Evolutionary conservation across 1,139 yeast genomes (phyloP).

Genomic region (Diutina mesorugosa): DNA sequence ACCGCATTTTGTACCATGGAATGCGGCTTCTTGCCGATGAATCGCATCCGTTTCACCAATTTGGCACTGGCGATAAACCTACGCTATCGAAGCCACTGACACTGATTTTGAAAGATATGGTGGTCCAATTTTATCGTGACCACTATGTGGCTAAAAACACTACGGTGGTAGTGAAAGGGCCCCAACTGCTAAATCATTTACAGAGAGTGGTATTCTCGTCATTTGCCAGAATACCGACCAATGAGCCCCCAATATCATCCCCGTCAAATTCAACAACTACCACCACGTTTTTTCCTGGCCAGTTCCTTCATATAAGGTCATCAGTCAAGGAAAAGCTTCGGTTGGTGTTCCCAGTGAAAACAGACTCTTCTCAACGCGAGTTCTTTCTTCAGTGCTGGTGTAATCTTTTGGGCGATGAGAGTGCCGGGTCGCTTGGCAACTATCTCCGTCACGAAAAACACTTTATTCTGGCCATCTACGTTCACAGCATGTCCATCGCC

Average conservation of each 20-base stretch:
- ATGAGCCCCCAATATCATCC: neutral
- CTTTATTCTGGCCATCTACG: constrained; percentile 20
- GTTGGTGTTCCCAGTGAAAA: neutral
- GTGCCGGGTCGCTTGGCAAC: constrained; percentile 27
- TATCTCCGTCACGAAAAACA: constrained; percentile 12
- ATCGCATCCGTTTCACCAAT: constrained; percentile 29
- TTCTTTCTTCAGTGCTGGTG: constrained; percentile 4
- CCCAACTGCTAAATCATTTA: constrained; percentile 45
- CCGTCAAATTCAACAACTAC: constrained; percentile 4
- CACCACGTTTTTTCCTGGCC: constrained; percentile 2
- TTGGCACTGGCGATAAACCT: constrained; percentile 30
- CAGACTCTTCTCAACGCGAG: neutral
- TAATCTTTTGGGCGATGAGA: constrained; percentile 50
- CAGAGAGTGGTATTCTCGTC: constrained; percentile 32
- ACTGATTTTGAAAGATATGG: constrained; percentile 8
- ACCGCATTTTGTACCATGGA: constrained; percentile 45
- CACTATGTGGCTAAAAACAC: constrained; percentile 28
- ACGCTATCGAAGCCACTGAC: constrained; percentile 14
- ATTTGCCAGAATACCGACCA: constrained; percentile 16
- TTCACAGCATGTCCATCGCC: constrained; percentile 26
- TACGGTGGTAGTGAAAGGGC: constrained; percentile 47
- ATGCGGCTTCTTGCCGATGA: constrained; percentile 33
- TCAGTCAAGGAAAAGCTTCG: neutral
- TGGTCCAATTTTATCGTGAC: constrained; percentile 15
- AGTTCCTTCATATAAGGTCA: constrained; percentile 11